Conservation (phyloP, 176 grass and related monocot species). For the Musa schizocarpa region DNA sequence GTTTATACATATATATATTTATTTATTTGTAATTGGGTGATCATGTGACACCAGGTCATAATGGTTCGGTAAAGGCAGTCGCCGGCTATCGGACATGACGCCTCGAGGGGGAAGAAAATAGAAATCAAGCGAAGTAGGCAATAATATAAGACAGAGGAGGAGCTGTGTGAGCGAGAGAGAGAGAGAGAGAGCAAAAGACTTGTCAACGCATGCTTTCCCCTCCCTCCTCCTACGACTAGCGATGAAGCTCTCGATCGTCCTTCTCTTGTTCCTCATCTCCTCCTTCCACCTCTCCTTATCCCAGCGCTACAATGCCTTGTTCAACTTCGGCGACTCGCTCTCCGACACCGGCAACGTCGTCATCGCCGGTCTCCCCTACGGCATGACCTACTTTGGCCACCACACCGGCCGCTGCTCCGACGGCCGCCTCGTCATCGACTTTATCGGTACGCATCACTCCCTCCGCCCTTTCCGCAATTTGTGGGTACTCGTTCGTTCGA, state of each 20-base stretch:
- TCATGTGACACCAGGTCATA: too few species aligned
- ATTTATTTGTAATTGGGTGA: too few species aligned
- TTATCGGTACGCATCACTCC: neutral
- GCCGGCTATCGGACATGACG: too few species aligned
- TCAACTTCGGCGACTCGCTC: slow-evolving; percentile 16
- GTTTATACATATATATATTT: too few species aligned
- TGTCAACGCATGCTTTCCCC: neutral
- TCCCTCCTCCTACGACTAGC: neutral
- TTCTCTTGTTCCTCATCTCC: neutral
- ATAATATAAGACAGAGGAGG: neutral
- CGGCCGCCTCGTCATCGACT: slow-evolving; percentile 14
- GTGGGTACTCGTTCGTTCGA: neutral
- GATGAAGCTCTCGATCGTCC: neutral
- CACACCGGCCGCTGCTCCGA: slow-evolving; percentile 12
- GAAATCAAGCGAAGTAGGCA: too few species aligned
- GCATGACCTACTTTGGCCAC: slow-evolving; percentile 13
- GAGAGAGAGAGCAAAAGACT: neutral
- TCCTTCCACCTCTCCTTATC: neutral
- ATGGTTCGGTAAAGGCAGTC: too few species aligned
- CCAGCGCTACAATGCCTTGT: slow-evolving; percentile 13
- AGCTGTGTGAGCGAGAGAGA: too few species aligned
- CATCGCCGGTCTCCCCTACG: slow-evolving; percentile 10
- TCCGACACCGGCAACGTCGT: slow-evolving; percentile 18
- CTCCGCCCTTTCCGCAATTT: neutral
- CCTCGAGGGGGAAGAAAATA: too few species aligned